Conservation (phyloP, 2,329 filamentous ascomycete species). For the Botrytis medusae region DNA sequence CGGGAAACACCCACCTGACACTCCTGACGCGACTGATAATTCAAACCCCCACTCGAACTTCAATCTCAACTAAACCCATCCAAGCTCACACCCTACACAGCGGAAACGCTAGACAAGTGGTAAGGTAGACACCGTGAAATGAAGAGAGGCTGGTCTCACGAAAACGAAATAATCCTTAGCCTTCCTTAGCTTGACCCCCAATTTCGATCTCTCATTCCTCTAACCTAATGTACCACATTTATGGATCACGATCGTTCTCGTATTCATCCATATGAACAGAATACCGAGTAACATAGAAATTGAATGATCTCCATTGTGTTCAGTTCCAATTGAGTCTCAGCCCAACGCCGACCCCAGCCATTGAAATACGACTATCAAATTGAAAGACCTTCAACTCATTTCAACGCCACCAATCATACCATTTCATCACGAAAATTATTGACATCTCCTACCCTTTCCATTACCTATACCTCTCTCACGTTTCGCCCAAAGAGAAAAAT, state of each 20-base stretch:
- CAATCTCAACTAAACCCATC: not conserved
- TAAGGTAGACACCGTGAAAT: slow-evolving; percentile 2
- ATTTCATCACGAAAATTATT: slow-evolving; percentile 9
- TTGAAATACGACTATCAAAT: slow-evolving; percentile 1
- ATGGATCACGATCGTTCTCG: slow-evolving; percentile 10
- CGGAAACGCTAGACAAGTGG: slow-evolving; percentile 13
- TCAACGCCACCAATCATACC: slow-evolving; percentile 13
- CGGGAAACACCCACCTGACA: slow-evolving; percentile 20
- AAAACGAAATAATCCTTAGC: slow-evolving; percentile 18
- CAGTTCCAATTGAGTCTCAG: slow-evolving; percentile 11
- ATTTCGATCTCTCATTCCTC: not conserved
- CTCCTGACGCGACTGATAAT: slow-evolving; percentile 6
- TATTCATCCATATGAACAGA: slow-evolving; percentile 5
- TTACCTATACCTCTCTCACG: not conserved
- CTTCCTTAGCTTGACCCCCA: slow-evolving; percentile 16
- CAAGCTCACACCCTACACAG: slow-evolving; percentile 4
- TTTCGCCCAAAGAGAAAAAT: not conserved
- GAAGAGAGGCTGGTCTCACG: slow-evolving; percentile 7
- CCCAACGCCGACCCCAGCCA: not conserved
- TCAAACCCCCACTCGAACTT: slow-evolving; percentile 11
- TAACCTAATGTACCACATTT: not conserved
- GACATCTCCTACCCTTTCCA: not conserved
- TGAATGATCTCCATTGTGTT: slow-evolving; percentile 1
- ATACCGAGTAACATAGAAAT: slow-evolving; percentile 3
- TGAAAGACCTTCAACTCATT: not conserved